Conservation (phyloP, 2,329 filamentous ascomycete genomes). For the Fusarium acutatum region DNA sequence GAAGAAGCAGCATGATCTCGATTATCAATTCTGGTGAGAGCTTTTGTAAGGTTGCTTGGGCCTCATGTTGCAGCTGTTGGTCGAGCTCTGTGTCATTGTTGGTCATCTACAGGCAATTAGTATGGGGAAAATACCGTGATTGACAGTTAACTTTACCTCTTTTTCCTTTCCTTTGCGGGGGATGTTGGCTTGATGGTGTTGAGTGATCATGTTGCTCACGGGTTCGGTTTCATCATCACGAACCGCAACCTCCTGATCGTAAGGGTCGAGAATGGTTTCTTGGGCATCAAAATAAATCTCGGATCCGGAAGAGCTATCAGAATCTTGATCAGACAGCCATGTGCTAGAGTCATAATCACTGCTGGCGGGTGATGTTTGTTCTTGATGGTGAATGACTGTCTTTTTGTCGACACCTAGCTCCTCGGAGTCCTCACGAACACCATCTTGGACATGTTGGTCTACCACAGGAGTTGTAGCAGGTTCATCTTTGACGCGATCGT, state of each 20-base stretch:
- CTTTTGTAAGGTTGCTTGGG: neutral
- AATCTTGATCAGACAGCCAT: neutral
- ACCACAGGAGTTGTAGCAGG: neutral
- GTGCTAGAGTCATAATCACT: too few relatives aligned
- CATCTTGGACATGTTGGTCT: neutral
- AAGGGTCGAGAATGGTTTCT: neutral
- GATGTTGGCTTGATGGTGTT: neutral
- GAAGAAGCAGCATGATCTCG: constrained; percentile 1
- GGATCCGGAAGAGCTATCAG: neutral
- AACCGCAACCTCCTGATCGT: neutral
- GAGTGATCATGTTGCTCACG: neutral
- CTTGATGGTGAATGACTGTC: neutral
- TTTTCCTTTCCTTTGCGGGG: neutral
- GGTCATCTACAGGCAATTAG: neutral
- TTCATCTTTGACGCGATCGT: neutral
- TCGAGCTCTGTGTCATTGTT: neutral
- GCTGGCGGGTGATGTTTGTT: neutral
- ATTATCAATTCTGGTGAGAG: neutral
- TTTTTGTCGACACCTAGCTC: neutral
- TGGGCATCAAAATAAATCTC: neutral
- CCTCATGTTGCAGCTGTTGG: neutral
- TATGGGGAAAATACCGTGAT: neutral
- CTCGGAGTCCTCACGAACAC: neutral
- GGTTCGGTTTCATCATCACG: neutral
- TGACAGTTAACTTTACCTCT: too few relatives aligned